Conservation (phyloP, 1,284 basidiomycete genomes). For the Apiotrichum laibachii region DNA sequence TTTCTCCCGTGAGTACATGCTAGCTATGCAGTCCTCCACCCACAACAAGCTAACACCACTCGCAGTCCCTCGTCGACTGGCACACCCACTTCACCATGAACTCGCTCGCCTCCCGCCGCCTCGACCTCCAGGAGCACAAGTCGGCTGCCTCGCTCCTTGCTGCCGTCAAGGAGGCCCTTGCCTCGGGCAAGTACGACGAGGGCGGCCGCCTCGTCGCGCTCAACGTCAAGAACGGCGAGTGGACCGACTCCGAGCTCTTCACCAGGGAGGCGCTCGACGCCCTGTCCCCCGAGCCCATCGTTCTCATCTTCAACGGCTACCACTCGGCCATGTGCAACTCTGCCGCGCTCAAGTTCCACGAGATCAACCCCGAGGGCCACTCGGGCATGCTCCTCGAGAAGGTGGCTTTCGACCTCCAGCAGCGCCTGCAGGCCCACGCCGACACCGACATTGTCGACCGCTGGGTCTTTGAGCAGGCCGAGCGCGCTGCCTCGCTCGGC, state of each 20-base stretch:
- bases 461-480: slow-evolving; percentile 30
- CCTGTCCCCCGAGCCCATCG: slow-evolving; percentile 29
- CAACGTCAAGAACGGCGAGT: slow-evolving; percentile 32
- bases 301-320: slow-evolving; percentile 37
- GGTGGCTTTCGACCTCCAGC: slow-evolving; percentile 29
- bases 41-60: neutral
- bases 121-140: slow-evolving; percentile 25
- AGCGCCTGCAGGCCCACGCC: slow-evolving; percentile 26
- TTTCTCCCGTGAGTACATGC: slow-evolving; percentile 12
- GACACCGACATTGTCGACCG: slow-evolving; percentile 25
- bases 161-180: slow-evolving; percentile 19
- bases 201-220: slow-evolving; percentile 20
- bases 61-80: slow-evolving; percentile 31
- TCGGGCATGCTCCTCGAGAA: slow-evolving; percentile 30
- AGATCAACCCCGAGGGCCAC: slow-evolving; percentile 12
- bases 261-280: slow-evolving; percentile 27
- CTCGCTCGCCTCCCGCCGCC: slow-evolving; percentile 18
- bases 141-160: slow-evolving; percentile 26
- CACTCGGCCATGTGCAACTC: slow-evolving; percentile 41
- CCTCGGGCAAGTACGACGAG: slow-evolving; percentile 22
- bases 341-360: slow-evolving; percentile 23
- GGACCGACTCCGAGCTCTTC: slow-evolving; percentile 33
- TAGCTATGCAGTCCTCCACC: too few relatives aligned
- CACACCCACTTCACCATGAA: slow-evolving; percentile 38
- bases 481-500: slow-evolving; percentile 36